Evolutionary conservation across 257 asterid genomes (phyloP).

Genomic region (Lycium ferocissimum): DNA sequence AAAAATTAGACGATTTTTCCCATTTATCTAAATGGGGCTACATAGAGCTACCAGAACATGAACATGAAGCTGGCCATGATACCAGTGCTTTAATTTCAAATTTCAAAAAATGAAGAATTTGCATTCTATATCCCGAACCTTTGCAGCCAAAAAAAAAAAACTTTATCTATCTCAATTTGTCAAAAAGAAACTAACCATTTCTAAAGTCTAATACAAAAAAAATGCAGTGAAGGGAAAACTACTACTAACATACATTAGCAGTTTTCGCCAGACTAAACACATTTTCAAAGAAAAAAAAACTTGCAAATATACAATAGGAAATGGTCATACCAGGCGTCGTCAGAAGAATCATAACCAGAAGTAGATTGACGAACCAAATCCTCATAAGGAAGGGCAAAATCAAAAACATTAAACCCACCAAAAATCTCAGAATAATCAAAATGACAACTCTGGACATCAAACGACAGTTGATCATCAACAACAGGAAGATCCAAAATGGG

Average conservation of each 20-base stretch:
- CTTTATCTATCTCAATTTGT: neutral
- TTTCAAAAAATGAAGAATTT: neutral
- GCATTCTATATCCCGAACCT: neutral
- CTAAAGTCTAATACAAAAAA: neutral
- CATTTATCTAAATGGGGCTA: neutral
- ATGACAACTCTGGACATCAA: constrained; percentile 52
- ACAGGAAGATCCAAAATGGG: constrained; percentile 78
- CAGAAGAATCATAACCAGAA: constrained; percentile 66
- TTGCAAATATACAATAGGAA: neutral
- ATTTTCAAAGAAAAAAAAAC: neutral
- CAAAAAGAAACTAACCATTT: neutral
- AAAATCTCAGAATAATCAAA: constrained; percentile 82
- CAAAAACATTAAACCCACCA: constrained; percentile 53
- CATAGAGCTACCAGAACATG: neutral
- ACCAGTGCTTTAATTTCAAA: neutral
- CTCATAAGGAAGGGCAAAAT: constrained; percentile 58
- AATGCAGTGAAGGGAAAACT: neutral
- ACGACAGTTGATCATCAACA: constrained; percentile 44
- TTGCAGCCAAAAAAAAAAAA: neutral
- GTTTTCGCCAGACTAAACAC: neutral
- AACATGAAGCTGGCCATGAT: neutral
- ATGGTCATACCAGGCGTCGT: constrained; percentile 64
- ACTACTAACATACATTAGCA: neutral
- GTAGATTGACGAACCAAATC: constrained; percentile 60
- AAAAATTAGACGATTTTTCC: neutral